These are phyloP conservation scores for Talaromyces albobiverticillius DNA, from an alignment of 2,329 filamentous ascomycete species.

Conservation along the genomic window DNA sequence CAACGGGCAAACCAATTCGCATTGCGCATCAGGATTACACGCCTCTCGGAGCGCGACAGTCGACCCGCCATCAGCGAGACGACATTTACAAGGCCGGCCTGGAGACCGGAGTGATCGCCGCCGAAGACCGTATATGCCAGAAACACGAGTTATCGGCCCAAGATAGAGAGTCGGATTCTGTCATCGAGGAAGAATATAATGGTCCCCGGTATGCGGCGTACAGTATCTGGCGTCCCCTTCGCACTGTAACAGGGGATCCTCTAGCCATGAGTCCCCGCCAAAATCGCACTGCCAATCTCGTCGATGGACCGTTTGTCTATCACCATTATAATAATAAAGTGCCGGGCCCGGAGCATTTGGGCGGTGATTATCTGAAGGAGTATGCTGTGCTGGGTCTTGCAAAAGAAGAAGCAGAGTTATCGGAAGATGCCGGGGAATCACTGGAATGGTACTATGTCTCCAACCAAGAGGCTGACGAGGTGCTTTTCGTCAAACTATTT, in stretches of 20 bases:
- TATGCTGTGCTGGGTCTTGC: neutral
- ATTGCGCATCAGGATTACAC: neutral
- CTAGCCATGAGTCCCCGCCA: neutral
- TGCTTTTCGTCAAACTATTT: conserved; percentile 4
- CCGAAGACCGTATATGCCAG: neutral
- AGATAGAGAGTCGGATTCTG: neutral
- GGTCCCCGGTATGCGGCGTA: conserved; percentile 1
- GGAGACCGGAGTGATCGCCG: neutral
- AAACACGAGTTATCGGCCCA: neutral
- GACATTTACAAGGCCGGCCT: neutral
- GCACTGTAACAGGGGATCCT: neutral
- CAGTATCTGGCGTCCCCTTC: conserved; percentile 7
- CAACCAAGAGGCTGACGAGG: neutral
- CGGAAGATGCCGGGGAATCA: neutral
- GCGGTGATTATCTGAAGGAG: conserved; percentile 2
- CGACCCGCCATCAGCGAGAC: neutral
- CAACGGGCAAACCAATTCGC: neutral
- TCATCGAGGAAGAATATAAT: neutral
- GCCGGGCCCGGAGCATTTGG: neutral
- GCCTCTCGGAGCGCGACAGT: neutral
- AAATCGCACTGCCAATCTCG: neutral
- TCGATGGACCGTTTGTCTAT: neutral
- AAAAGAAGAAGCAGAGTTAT: neutral
- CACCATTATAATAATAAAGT: neutral
- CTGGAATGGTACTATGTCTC: conserved; percentile 2